phyloP scores from a whole-genome alignment of 192 early-diverging fungal genomes.

The Hyaloraphidium curvatum region DNA sequence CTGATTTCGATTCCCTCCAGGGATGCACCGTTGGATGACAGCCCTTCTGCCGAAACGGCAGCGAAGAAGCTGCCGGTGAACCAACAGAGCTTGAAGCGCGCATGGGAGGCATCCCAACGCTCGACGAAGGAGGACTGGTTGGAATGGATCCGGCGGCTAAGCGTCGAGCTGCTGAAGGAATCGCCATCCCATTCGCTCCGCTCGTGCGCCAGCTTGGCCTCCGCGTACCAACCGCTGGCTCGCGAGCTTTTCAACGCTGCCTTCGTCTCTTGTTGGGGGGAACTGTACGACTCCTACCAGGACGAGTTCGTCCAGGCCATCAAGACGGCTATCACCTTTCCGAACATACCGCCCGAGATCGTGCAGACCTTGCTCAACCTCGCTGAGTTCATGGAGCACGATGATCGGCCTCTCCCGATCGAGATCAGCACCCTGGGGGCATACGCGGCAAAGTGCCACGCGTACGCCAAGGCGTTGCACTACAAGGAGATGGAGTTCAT shows the following conservation, averaged over 20 bases:
- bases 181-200: slow-evolving; percentile 90
- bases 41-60: slow-evolving; percentile 28
- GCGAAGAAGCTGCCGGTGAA: slow-evolving; percentile 67
- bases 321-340: slow-evolving; percentile 58
- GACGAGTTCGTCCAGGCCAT: slow-evolving; percentile 68
- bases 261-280: slow-evolving; percentile 93
- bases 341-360: slow-evolving; percentile 80
- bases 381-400: slow-evolving; percentile 97
- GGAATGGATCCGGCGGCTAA: slow-evolving; percentile 82
- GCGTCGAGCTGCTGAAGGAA: slow-evolving; percentile 79
- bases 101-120: slow-evolving; percentile 74
- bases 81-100: slow-evolving; percentile 60
- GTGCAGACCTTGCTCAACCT: slow-evolving; percentile 77
- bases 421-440: slow-evolving; percentile 71
- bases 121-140: slow-evolving; percentile 85
- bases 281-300: slow-evolving; percentile 66
- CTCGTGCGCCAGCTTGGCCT: slow-evolving; percentile 68
- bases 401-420: slow-evolving; percentile 85
- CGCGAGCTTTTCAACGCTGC: slow-evolving; percentile 87
- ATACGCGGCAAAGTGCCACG: slow-evolving; percentile 83
- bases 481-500: slow-evolving; percentile 93
- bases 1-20: too few relatives aligned
- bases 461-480: slow-evolving; percentile 94
- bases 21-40: slow-evolving; percentile 19
- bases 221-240: slow-evolving; percentile 56